Conservation (phyloP, 108 stramenopile genomes). For the Licmophora abbreviata region DNA sequence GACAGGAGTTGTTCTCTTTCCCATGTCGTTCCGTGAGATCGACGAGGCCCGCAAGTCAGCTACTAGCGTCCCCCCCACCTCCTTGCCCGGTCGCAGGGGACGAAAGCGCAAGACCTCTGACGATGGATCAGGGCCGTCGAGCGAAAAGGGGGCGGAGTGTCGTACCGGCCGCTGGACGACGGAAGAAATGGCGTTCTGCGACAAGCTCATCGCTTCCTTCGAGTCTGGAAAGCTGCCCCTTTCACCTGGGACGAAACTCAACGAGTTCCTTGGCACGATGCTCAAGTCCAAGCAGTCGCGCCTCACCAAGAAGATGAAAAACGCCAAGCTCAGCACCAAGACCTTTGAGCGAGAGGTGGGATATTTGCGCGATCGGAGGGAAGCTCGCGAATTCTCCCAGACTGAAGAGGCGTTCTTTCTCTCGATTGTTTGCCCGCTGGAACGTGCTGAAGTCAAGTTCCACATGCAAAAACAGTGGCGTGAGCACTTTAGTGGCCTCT, state of each 20-base stretch:
- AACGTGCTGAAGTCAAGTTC: slow-evolving; percentile 73
- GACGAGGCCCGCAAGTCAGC: slow-evolving; percentile 56
- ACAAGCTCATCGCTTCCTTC: slow-evolving; percentile 64
- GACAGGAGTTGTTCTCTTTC: slow-evolving; percentile 52
- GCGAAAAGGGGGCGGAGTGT: too few species aligned
- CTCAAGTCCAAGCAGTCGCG: slow-evolving; percentile 85
- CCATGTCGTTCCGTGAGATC: slow-evolving; percentile 79
- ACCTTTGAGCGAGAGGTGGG: slow-evolving; percentile 33
- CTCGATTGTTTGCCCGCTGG: slow-evolving; percentile 50
- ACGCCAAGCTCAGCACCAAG: slow-evolving; percentile 70
- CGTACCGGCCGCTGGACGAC: slow-evolving; percentile 80
- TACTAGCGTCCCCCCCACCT: slow-evolving; percentile 1
- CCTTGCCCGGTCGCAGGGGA: slow-evolving; percentile 17
- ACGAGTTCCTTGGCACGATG: slow-evolving; percentile 78
- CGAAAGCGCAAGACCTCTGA: slow-evolving; percentile 41
- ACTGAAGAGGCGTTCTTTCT: slow-evolving; percentile 54
- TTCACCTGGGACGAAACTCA: slow-evolving; percentile 66
- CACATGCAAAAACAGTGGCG: slow-evolving; percentile 87
- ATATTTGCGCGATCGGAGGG: slow-evolving; percentile 23
- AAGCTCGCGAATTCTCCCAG: slow-evolving; percentile 49
- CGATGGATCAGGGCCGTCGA: background rate
- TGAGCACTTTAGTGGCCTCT: slow-evolving; percentile 59
- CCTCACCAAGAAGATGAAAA: slow-evolving; percentile 90
- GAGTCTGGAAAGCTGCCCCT: slow-evolving; percentile 62
- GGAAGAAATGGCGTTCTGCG: slow-evolving; percentile 69